Conservation (phyloP, 768 basidiomycete species). For the button mushroom (Agaricus bisporus) region DNA sequence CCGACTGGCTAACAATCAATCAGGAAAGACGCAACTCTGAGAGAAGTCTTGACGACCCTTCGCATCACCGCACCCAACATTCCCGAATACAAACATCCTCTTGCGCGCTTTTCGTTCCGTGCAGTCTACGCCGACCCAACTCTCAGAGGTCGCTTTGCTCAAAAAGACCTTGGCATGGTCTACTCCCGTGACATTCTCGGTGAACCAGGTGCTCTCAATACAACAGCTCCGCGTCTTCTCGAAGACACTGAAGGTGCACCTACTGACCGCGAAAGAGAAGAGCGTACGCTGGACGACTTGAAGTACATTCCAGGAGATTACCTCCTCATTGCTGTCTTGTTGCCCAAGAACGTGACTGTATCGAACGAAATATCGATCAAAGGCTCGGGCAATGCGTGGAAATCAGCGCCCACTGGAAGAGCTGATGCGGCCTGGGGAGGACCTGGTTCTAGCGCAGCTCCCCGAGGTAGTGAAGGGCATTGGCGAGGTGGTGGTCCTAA, state of each 20-base stretch:
- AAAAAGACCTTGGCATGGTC: conserved; percentile 77
- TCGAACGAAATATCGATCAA: conserved; percentile 50
- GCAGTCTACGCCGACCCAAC: conserved; percentile 72
- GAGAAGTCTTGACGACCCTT: conserved; percentile 72
- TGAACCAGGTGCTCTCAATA: conserved; percentile 60
- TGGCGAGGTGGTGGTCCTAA: conserved; percentile 66
- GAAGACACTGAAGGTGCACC: conserved; percentile 33
- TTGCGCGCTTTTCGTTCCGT: conserved; percentile 77
- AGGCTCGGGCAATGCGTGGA: conserved; percentile 30
- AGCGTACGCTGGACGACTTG: conserved; percentile 73
- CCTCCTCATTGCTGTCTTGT: conserved; percentile 64
- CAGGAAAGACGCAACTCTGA: conserved; percentile 81
- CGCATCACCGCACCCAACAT: conserved; percentile 64
- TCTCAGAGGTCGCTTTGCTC: conserved; percentile 63
- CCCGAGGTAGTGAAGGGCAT: conserved; percentile 51
- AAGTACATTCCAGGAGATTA: conserved; percentile 80
- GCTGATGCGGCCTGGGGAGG: conserved; percentile 22
- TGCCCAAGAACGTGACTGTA: conserved; percentile 59
- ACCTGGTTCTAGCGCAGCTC: conserved; percentile 25
- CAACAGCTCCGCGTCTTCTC: conserved; percentile 53
- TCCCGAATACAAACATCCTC: conserved; percentile 73
- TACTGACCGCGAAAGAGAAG: conserved; percentile 43
- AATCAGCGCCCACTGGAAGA: conserved; percentile 14
- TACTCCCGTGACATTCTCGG: conserved; percentile 83
- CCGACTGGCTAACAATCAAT: background rate